A percentile compares a stretch with the other conserved stretches of the same genome.
Conservation (phyloP, 768 basidiomycete genomes). For the Amanita subjunquillea region DNA sequence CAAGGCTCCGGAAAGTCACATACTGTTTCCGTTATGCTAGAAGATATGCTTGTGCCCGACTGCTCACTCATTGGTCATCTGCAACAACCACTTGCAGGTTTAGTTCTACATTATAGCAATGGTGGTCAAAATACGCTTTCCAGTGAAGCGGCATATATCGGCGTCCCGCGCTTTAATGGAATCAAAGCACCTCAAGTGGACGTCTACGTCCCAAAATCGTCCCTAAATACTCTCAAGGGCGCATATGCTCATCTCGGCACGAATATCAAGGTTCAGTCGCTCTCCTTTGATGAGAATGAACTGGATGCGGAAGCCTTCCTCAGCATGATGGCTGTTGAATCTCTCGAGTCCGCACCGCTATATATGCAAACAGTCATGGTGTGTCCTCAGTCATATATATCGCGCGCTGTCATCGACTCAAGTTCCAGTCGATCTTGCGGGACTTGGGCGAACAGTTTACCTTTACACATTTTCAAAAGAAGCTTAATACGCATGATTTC, state of each 20-base stretch:
- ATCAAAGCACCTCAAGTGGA: constrained; percentile 24
- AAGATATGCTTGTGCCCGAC: constrained; percentile 56
- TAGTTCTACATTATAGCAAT: constrained; percentile 64
- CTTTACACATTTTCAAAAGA: constrained; percentile 35
- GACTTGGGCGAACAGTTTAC: constrained; percentile 52
- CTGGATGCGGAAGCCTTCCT: constrained; percentile 60
- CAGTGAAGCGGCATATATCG: constrained; percentile 59
- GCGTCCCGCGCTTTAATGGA: constrained; percentile 19
- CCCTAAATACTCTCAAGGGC: constrained; percentile 46
- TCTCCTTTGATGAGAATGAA: constrained; percentile 47
- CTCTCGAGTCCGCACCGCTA: constrained; percentile 50
- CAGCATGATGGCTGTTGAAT: constrained; percentile 65
- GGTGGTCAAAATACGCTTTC: constrained; percentile 48
- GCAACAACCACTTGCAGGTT: constrained; percentile 44
- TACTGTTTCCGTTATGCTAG: constrained; percentile 56
- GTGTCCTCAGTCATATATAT: constrained; percentile 11
- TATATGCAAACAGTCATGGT: constrained; percentile 66
- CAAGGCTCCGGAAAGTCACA: constrained; percentile 73
- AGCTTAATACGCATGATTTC: constrained; percentile 39
- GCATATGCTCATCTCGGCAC: constrained; percentile 44
- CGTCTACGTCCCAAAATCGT: constrained; percentile 54
- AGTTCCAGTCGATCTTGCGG: constrained; percentile 38
- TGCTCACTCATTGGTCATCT: constrained; percentile 39
- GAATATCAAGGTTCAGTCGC: constrained; percentile 39
- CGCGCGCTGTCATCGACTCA: neutral